These are phyloP conservation scores for Olyra latifolia DNA, from an alignment of 176 grass and related monocot genomes.

Conservation along the genomic window DNA sequence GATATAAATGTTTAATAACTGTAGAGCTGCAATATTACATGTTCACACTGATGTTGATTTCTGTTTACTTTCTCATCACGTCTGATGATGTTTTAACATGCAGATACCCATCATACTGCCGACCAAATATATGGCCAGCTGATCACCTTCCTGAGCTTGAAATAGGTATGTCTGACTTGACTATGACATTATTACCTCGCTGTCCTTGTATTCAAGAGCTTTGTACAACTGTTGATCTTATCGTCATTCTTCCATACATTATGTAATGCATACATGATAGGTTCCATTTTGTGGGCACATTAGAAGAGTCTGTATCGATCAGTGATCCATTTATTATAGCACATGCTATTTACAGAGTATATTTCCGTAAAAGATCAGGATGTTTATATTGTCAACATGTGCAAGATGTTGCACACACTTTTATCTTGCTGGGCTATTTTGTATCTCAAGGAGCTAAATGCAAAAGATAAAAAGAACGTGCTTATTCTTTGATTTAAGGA, in stretches of 20 bases:
- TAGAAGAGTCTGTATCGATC: background rate
- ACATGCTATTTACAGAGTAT: background rate
- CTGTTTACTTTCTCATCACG: background rate
- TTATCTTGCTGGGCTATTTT: background rate
- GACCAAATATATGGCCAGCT: slow-evolving; percentile 83
- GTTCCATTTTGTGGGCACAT: background rate
- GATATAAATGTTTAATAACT: background rate
- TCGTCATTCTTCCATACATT: background rate
- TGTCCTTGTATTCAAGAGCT: background rate
- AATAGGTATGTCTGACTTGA: slow-evolving; percentile 51
- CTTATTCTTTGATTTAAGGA: no score
- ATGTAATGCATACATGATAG: background rate
- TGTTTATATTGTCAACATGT: background rate
- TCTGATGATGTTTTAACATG: slow-evolving; percentile 10
- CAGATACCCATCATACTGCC: slow-evolving; percentile 93
- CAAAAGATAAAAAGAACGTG: no score
- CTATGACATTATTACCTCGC: background rate
- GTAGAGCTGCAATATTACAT: background rate
- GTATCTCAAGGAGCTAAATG: background rate
- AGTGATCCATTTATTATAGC: background rate
- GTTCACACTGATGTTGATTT: background rate
- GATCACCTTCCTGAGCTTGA: slow-evolving; percentile 71
- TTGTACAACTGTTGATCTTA: background rate
- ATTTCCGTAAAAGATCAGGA: background rate
- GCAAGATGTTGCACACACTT: background rate